Evolutionary conservation across 257 asterid genomes (phyloP), one percentile per base, ranked within the genome.

Genomic region (Solanum sitiens): DNA sequence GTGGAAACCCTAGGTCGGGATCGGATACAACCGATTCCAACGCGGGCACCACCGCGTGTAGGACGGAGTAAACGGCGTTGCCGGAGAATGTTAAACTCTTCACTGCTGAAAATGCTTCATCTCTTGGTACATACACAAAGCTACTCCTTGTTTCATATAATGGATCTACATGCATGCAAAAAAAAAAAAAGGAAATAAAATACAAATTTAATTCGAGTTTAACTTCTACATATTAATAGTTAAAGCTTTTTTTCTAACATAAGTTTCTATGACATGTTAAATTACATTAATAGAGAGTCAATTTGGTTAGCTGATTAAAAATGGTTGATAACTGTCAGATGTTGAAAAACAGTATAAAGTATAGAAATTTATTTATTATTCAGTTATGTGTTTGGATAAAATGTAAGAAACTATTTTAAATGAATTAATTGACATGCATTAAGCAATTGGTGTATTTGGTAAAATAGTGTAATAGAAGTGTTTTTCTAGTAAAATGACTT

Each of bases 41-140:
- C 2, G 87, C 13, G 3, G 98, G 98, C 4, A 93, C 89, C 4
- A 94, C 37, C 2, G 90, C 92, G 3, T 92, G 98, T 1, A 93
- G 16, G 71, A 88, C 95, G 0, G 95, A 90, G 80, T 83, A 88
- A 1, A 95, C 2, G 2, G 95, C 82, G 63, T 92, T 94, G 27
- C 88, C 93, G 1, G 87, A 44, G 93, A 94, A 93, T 12, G 92
- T 79, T 83, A 16, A 0, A 37, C 77, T 82, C 92, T 95, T 95
- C 25, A 92, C 88, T 85, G 92, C 93, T 3, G 96, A 87, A 70
- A 95, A 94, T 5, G 91, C 89, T 77, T 95, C 98, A 83, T 94
- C 98, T 84, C 98, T 92, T 20, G 98, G 98, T 56, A 95, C 95
- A 59, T 95, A 95, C 4, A 90, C 37, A 23, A 0, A 2, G 5